Conservation (phyloP, 352 stramenopile species). For the Phytopythium helicoides region DNA sequence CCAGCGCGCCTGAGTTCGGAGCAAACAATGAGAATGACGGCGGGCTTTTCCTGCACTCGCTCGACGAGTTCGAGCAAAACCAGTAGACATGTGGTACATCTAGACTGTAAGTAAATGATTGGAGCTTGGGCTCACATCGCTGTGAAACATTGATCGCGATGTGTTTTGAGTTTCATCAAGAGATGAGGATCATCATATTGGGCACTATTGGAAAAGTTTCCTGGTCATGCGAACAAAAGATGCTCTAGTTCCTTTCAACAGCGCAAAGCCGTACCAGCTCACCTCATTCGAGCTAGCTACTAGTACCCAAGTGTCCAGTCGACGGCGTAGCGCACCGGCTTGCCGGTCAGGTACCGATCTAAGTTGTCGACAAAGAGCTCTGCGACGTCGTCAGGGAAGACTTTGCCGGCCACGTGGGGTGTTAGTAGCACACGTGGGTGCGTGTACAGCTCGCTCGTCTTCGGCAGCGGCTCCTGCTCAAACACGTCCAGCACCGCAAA, state of each 20-base stretch:
- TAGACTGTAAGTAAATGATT: too few relatives aligned
- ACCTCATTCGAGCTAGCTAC: conserved; percentile 12
- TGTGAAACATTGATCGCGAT: too few relatives aligned
- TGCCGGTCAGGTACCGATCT: conserved; percentile 33
- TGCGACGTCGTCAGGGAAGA: conserved; percentile 72
- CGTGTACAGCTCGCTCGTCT: conserved; percentile 58
- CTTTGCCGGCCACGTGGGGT: conserved; percentile 78
- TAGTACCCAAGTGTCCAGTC: conserved; percentile 60
- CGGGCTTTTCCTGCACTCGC: conserved; percentile 30
- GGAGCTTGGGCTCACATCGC: too few relatives aligned
- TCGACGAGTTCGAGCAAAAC: conserved; percentile 14
- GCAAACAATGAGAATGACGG: conserved; percentile 15
- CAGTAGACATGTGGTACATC: background rate
- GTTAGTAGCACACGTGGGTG: conserved; percentile 67
- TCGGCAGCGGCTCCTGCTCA: conserved; percentile 50
- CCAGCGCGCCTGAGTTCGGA: too few relatives aligned
- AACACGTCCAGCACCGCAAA: conserved; percentile 62
- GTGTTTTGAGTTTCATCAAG: too few relatives aligned
- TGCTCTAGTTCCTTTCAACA: background rate
- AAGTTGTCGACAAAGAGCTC: conserved; percentile 68
- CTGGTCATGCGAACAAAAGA: too few relatives aligned
- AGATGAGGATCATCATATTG: too few relatives aligned
- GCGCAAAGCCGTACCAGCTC: too few relatives aligned
- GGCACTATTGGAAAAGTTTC: too few relatives aligned
- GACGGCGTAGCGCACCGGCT: conserved; percentile 43